Evolutionary conservation across 345 rosid genomes (phyloP).

Genomic region (Brassica nigra): DNA sequence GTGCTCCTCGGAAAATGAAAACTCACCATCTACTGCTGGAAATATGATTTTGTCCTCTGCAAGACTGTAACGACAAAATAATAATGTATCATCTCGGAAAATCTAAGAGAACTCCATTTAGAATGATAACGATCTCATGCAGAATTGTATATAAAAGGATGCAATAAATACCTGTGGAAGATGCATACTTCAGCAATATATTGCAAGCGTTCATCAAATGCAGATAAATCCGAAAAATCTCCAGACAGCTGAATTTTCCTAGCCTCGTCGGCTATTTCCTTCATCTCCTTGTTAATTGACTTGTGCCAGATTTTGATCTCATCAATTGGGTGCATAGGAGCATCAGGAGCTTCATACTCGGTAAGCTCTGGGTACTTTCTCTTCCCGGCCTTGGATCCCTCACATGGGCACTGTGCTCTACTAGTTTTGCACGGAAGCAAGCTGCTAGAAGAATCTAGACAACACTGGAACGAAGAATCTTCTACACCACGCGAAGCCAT

Average conservation of each 20-base stretch:
- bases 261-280: constrained; percentile 81
- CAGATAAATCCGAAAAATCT: constrained; percentile 68
- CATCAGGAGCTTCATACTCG: constrained; percentile 40
- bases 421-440: constrained; percentile 43
- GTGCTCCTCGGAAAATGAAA: constrained; percentile 76
- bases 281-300: constrained; percentile 75
- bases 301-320: constrained; percentile 93
- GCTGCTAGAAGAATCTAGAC: constrained; percentile 46
- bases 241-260: constrained; percentile 78
- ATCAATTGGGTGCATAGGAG: constrained; percentile 61
- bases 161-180: constrained; percentile 70
- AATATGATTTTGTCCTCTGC: constrained; percentile 93
- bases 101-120: constrained; percentile 3
- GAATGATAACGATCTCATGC: constrained; percentile 22
- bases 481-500: constrained; percentile 38
- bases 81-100: constrained; percentile 17
- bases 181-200: constrained; percentile 91
- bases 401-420: constrained; percentile 51
- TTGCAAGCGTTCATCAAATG: constrained; percentile 80
- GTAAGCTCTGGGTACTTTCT: constrained; percentile 64
- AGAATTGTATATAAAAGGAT: constrained; percentile 16
- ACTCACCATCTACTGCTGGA: constrained; percentile 80
- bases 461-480: constrained; percentile 41
- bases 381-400: constrained; percentile 62
- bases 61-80: constrained; percentile 55